A percentile compares a stretch with the other conserved stretches of the same genome.
Conservation (phyloP, 73 alveolate genomes). For the Urostyla sp. region DNA sequence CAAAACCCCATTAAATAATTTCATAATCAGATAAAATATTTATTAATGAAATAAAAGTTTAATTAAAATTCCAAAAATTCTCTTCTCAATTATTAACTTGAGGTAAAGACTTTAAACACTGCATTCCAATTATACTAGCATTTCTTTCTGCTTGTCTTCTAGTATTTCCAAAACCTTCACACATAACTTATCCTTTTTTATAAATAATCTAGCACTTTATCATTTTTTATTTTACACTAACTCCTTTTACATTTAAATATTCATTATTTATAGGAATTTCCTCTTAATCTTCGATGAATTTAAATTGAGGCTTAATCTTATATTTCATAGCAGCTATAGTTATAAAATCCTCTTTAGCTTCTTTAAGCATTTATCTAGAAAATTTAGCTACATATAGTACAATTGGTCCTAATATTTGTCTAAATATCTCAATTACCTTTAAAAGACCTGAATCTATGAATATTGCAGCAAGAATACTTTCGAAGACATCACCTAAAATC, state of each 20-base stretch:
- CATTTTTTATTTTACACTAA: slow-evolving; percentile 14
- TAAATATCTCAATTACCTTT: slow-evolving; percentile 45
- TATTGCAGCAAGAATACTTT: slow-evolving; percentile 67
- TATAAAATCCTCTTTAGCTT: slow-evolving; percentile 63
- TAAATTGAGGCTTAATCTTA: slow-evolving; percentile 39
- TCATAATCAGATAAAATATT: no score
- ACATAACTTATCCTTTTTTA: slow-evolving; percentile 48
- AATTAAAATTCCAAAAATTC: no score
- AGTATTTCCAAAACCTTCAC: slow-evolving; percentile 59
- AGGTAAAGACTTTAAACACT: background rate
- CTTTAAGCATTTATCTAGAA: slow-evolving; percentile 26
- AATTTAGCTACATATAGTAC: slow-evolving; percentile 46
- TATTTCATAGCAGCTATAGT: background rate
- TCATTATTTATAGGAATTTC: no score
- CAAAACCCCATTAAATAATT: no score
- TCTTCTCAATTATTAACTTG: no score
- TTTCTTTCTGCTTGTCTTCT: slow-evolving; percentile 65
- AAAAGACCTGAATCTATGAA: slow-evolving; percentile 60
- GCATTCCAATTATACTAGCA: slow-evolving; percentile 55
- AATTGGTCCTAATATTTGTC: slow-evolving; percentile 57
- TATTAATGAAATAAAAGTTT: no score
- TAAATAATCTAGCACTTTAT: slow-evolving; percentile 28
- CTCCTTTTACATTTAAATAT: background rate
- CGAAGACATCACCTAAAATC: slow-evolving; percentile 68
- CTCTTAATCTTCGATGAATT: slow-evolving; percentile 8